phyloP scores from a whole-genome alignment of 2,329 filamentous ascomycete species.

The Teratosphaeriaceae sp. region DNA sequence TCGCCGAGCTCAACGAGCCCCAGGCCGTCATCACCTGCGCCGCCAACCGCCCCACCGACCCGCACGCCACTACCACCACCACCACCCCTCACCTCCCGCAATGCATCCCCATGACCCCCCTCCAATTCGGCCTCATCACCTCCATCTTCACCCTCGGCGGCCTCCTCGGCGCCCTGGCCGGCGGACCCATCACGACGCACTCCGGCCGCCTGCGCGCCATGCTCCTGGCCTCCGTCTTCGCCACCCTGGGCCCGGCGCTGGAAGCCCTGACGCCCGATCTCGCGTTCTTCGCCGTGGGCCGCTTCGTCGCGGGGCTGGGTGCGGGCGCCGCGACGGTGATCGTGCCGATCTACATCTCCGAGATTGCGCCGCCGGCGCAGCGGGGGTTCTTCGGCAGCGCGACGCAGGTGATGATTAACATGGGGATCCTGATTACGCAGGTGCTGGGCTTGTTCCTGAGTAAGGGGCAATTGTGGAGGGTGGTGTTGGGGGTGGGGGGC shows the following conservation, averaged over 20 bases:
- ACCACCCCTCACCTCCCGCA: slow-evolving; percentile 46
- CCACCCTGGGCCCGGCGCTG: slow-evolving; percentile 65
- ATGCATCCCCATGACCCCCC: slow-evolving; percentile 83
- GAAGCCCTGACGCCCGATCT: slow-evolving; percentile 68
- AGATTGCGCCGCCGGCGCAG: slow-evolving; percentile 65
- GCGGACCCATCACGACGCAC: slow-evolving; percentile 70
- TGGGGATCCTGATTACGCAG: slow-evolving; percentile 77
- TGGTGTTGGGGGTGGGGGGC: slow-evolving; percentile 70
- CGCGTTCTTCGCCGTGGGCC: slow-evolving; percentile 61
- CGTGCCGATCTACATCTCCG: slow-evolving; percentile 89
- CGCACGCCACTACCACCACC: no score
- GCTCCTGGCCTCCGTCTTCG: slow-evolving; percentile 69
- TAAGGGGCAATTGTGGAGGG: slow-evolving; percentile 70
- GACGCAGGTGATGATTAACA: slow-evolving; percentile 89
- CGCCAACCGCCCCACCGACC: slow-evolving; percentile 52
- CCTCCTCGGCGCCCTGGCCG: slow-evolving; percentile 70
- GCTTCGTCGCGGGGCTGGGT: slow-evolving; percentile 73
- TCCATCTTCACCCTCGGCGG: slow-evolving; percentile 91
- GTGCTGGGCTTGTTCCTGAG: slow-evolving; percentile 82
- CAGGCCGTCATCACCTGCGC: slow-evolving; percentile 87
- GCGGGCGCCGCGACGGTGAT: slow-evolving; percentile 88
- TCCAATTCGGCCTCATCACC: slow-evolving; percentile 76
- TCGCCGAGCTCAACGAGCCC: slow-evolving; percentile 91
- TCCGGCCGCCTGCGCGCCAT: slow-evolving; percentile 72
- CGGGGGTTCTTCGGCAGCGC: slow-evolving; percentile 66